phyloP scores from a whole-genome alignment of 148 eudicot genomes.

The Nepenthes gracilis region DNA sequence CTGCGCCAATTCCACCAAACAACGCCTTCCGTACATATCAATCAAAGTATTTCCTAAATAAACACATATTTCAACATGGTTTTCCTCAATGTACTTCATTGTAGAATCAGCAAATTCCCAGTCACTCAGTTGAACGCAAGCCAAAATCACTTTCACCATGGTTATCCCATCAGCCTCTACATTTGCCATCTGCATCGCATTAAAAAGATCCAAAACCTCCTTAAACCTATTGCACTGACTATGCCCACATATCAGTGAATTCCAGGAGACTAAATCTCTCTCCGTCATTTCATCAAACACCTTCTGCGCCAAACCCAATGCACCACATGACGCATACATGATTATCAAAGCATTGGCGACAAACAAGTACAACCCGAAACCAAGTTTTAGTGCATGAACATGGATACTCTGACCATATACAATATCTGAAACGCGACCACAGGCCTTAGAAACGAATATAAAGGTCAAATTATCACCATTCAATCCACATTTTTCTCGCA shows the following conservation, averaged over 20 bases:
- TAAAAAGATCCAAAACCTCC: slow-evolving; percentile 44
- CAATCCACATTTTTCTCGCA: slow-evolving; percentile 33
- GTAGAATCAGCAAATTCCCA: slow-evolving; percentile 30
- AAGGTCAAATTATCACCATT: slow-evolving; percentile 42
- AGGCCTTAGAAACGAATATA: slow-evolving; percentile 45
- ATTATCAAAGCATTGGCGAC: slow-evolving; percentile 54
- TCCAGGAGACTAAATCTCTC: slow-evolving; percentile 75
- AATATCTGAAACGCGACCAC: slow-evolving; percentile 32
- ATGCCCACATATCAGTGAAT: slow-evolving; percentile 68
- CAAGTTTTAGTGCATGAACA: slow-evolving; percentile 36
- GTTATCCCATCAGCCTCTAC: slow-evolving; percentile 58
- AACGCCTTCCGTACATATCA: slow-evolving; percentile 50
- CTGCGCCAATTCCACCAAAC: slow-evolving; percentile 33
- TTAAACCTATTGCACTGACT: slow-evolving; percentile 29
- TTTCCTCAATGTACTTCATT: slow-evolving; percentile 36
- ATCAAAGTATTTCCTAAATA: slow-evolving; percentile 68
- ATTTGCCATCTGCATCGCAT: slow-evolving; percentile 26
- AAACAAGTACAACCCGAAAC: slow-evolving; percentile 39
- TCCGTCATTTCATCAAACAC: slow-evolving; percentile 52
- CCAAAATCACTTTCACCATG: slow-evolving; percentile 52
- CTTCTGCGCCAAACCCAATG: slow-evolving; percentile 31
- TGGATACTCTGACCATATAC: slow-evolving; percentile 37
- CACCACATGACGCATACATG: slow-evolving; percentile 53
- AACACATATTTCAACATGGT: slow-evolving; percentile 40
- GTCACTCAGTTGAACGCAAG: slow-evolving; percentile 48